phyloP scores from a whole-genome alignment of 2,329 filamentous ascomycete genomes.

The Paracoccidioides lutzii region DNA sequence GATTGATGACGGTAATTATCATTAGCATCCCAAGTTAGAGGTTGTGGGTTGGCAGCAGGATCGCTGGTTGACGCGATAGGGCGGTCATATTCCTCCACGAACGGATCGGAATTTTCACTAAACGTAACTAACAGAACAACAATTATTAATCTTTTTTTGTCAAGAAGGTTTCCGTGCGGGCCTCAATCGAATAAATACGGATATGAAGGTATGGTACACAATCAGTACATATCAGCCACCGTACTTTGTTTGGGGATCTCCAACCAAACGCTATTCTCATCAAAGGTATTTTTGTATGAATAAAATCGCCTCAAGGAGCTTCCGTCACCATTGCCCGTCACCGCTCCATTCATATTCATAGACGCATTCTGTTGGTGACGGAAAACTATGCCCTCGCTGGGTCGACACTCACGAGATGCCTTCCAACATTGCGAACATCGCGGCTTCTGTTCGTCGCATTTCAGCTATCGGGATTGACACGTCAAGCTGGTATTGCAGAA shows the following conservation, averaged over 20 bases:
- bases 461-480: constrained; percentile 49
- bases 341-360: constrained; percentile 43
- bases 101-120: constrained; percentile 49
- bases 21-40: constrained; percentile 21
- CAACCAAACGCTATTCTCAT: constrained; percentile 48
- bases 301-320: constrained; percentile 48
- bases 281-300: constrained; percentile 53
- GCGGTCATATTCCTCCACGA: constrained; percentile 39
- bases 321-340: constrained; percentile 24
- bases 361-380: constrained; percentile 58
- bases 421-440: constrained; percentile 49
- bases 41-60: constrained; percentile 16
- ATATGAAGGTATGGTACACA: too few relatives aligned
- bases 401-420: constrained; percentile 47
- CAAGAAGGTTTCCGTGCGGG: neutral
- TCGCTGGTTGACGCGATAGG: constrained; percentile 21
- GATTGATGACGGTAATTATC: constrained; percentile 15
- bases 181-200: too few relatives aligned
- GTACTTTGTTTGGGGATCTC: constrained; percentile 47
- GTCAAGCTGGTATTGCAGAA: constrained; percentile 30
- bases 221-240: constrained; percentile 12
- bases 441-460: constrained; percentile 52
- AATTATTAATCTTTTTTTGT: neutral
- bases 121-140: constrained; percentile 40
- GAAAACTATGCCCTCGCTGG: constrained; percentile 51